Evolutionary conservation across 2,329 filamentous ascomycete genomes (phyloP).

Genomic region (Cytospora piceae): DNA sequence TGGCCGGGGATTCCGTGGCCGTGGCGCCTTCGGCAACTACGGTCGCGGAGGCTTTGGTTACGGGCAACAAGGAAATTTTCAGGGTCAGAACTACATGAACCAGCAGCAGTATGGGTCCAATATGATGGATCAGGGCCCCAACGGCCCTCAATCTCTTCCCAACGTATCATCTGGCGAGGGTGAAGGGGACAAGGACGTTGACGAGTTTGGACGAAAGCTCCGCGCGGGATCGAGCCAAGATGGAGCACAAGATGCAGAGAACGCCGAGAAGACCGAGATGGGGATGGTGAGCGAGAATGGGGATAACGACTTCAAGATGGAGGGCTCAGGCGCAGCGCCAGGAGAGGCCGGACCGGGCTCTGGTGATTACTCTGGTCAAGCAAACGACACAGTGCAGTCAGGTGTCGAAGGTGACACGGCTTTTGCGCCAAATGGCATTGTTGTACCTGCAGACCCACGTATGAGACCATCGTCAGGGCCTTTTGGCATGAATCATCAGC

Average conservation of each 20-base stretch:
- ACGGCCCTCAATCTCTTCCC: constrained; percentile 13
- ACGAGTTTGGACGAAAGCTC: constrained; percentile 39
- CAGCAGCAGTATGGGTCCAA: constrained; percentile 35
- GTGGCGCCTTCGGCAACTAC: constrained; percentile 52
- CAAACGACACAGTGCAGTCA: constrained; percentile 5
- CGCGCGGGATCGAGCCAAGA: constrained; percentile 32
- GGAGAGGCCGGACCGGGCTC: constrained; percentile 1
- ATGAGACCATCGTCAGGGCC: constrained; percentile 28
- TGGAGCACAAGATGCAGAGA: constrained; percentile 25
- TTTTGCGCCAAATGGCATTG: constrained; percentile 19
- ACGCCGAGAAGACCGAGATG: constrained; percentile 24
- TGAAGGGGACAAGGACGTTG: constrained; percentile 33
- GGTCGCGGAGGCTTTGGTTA: constrained; percentile 60
- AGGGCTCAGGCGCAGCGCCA: constrained; percentile 13
- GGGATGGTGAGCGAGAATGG: constrained; percentile 16
- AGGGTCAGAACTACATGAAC: constrained; percentile 36
- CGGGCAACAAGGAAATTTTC: constrained; percentile 39
- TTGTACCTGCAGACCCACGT: constrained; percentile 27
- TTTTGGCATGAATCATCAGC: constrained; percentile 23
- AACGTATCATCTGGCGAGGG: constrained; percentile 27
- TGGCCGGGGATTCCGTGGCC: constrained; percentile 52
- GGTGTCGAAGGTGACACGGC: constrained; percentile 18
- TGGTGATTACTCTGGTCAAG: constrained; percentile 12
- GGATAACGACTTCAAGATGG: constrained; percentile 16
- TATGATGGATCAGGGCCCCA: constrained; percentile 26